Base-by-base conservation (phyloP, 2,329 filamentous ascomycete genomes). In the Paramyrothecium roridum region DNA sequence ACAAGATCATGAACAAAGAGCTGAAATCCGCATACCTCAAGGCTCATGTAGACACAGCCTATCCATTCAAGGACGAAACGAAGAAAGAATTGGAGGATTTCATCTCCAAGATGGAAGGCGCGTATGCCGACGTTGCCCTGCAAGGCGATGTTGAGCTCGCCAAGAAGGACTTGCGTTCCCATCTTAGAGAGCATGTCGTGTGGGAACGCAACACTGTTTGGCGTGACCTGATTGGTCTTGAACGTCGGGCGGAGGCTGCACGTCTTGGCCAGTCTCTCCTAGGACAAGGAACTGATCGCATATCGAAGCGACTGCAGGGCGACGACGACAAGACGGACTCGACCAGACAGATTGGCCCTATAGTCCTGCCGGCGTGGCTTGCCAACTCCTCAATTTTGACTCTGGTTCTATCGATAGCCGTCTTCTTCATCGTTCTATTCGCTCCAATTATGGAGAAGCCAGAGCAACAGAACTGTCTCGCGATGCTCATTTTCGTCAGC, bases 141-240 rank as follows among this genome's bases (percentile, higher is more conserved):
- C 84, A 88, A 46, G 92, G 92, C 30, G 91, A 99, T 66, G 74
- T 89, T 3, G 79, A 82, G 7, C 76, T 89, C 13, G 93, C 95
- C 4, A 90, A 87, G 65, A 88, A 90, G 62, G 95, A 98, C 68
- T 79, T 99, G 55, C 85, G 95, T 53, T 84, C 96, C 30, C 93
- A 99, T 67, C 81, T 99, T 23, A 82, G 95, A 55, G 96, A 99
- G 73, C 95, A 99, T 71, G 93, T 99, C 20, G 93, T 98, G 1
- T 99, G 95, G 96, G 96, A 99, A 72, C 85, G 95, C 55, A 99
- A 99, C 69, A 99, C 95, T 0, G 95, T 99, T 19, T 99, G 95
- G 95, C 82, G 96, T 74, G 95, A 99, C 65, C 95, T 99, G 85
- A 99, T 99, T 69, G 95, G 93, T 53, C 93, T 99, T 63, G 96